phyloP scores from a whole-genome alignment of 2,329 filamentous ascomycete genomes.

The Fusarium vanettenii region DNA sequence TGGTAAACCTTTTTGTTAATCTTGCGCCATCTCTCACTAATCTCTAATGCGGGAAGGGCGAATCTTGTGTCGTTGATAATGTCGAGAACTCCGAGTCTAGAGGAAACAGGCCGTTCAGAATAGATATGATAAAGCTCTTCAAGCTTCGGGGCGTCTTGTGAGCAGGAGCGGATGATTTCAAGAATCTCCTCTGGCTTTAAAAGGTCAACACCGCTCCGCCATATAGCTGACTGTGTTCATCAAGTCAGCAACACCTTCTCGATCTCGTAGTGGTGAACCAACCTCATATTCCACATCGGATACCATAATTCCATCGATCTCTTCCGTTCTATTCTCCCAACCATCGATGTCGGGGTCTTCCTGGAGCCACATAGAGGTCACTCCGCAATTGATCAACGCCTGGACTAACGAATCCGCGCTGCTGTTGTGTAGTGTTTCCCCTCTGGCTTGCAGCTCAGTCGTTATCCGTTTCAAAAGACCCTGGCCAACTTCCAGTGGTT shows the following conservation, averaged over 20 bases:
- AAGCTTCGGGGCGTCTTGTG: conserved; percentile 47
- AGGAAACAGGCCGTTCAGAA: conserved; percentile 51
- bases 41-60: conserved; percentile 39
- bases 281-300: conserved; percentile 58
- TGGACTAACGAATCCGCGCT: conserved; percentile 41
- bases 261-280: neutral
- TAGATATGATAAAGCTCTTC: conserved; percentile 56
- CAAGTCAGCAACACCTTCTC: neutral
- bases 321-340: conserved; percentile 50
- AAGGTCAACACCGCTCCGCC: conserved; percentile 55
- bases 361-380: conserved; percentile 56
- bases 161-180: conserved; percentile 45
- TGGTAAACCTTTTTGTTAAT: conserved; percentile 46
- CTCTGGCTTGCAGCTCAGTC: neutral
- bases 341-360: conserved; percentile 48
- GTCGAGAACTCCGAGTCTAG: conserved; percentile 54
- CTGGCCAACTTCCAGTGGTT: conserved; percentile 36
- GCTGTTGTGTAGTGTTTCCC: neutral
- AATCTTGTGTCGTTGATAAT: conserved; percentile 51
- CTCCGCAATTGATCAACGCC: conserved; percentile 48
- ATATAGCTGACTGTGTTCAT: conserved; percentile 53
- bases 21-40: conserved; percentile 24
- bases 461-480: neutral
- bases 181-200: conserved; percentile 49
- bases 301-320: conserved; percentile 53